A percentile compares a stretch with the other conserved stretches of the same genome.
Evolutionary conservation across 352 stramenopile species (phyloP).

Genomic region (Pythium diclinum): DNA sequence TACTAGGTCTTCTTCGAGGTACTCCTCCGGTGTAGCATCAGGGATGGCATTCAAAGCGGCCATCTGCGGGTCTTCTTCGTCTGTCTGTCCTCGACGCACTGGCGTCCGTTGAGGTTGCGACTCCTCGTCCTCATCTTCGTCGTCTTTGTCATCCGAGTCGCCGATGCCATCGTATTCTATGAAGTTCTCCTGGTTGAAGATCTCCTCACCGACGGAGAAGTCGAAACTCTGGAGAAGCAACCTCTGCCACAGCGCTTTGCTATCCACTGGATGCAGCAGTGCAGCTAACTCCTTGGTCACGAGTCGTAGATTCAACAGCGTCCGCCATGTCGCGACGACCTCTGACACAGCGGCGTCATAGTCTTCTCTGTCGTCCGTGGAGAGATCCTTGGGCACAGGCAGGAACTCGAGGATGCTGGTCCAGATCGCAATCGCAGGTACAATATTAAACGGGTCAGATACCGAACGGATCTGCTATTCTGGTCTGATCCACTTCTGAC

Average conservation of each 20-base stretch:
- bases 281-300: neutral
- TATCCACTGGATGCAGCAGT: neutral
- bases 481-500: too few relatives aligned
- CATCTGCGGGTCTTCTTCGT: neutral
- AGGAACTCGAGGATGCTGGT: neutral
- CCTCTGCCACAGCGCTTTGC: neutral
- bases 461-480: too few relatives aligned
- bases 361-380: neutral
- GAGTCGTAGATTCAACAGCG: neutral
- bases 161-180: neutral
- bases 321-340: neutral
- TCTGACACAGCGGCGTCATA: neutral
- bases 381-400: neutral
- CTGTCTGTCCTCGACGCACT: too few relatives aligned
- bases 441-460: too few relatives aligned
- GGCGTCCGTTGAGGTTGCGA: too few relatives aligned
- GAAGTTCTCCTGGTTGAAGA: neutral
- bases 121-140: neutral
- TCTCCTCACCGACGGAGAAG: neutral
- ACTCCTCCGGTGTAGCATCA: neutral
- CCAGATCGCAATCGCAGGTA: neutral
- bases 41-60: neutral
- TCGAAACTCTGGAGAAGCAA: neutral
- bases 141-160: neutral
- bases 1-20: neutral